Evolutionary conservation across 805 yeast species (phyloP).

Genomic region (Ogataea corticis): DNA sequence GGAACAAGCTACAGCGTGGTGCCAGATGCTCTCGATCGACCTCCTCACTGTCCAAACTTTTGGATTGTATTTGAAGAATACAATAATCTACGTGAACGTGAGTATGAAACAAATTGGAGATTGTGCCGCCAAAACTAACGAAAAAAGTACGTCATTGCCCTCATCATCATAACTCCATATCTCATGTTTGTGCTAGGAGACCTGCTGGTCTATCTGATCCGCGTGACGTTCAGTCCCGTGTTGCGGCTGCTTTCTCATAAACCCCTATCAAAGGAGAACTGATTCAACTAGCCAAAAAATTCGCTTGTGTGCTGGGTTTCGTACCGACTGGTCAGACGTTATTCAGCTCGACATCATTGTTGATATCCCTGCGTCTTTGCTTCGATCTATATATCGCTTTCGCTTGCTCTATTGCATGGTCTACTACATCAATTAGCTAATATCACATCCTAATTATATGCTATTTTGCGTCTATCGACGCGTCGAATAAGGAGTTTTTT

Average conservation of each 20-base stretch:
- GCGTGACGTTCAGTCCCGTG: constrained; percentile 17
- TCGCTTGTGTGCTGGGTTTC: background rate
- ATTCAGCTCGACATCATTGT: no score
- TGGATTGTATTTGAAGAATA: constrained; percentile 16
- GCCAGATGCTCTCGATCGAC: constrained; percentile 9
- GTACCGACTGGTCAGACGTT: no score
- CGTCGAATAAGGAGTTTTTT: background rate
- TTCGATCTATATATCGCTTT: constrained; percentile 1
- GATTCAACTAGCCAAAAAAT: background rate
- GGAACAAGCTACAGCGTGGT: background rate
- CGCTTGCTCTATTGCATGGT: background rate
- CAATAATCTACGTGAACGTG: constrained; percentile 25
- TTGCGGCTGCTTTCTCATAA: background rate
- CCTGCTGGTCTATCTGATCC: constrained; percentile 23
- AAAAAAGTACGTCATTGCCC: constrained; percentile 20
- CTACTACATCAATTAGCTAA: no score
- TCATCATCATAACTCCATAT: constrained; percentile 29
- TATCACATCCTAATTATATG: background rate
- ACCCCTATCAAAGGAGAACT: background rate
- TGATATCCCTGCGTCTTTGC: background rate
- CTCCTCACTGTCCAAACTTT: constrained; percentile 4
- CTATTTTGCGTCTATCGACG: background rate
- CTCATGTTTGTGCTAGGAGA: constrained; percentile 24
- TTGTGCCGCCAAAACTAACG: background rate
- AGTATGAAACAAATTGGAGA: constrained; percentile 2